Conservation (phyloP, 441 rosid species). For the Codiaeum variegatum region DNA sequence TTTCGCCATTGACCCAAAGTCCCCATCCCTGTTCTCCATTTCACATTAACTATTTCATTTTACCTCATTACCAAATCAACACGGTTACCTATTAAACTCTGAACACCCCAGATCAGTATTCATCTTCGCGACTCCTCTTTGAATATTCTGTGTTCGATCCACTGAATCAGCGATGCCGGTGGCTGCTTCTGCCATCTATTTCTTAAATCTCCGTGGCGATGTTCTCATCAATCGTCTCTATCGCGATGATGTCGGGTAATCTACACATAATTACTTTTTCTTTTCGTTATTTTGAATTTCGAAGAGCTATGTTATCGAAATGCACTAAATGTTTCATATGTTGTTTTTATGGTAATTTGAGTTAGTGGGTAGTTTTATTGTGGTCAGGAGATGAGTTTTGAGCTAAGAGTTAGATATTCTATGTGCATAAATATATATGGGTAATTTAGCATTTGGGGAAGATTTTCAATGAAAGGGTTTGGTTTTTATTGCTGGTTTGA, state of each 20-base stretch:
- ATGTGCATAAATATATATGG: not conserved
- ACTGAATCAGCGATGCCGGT: slow-evolving; percentile 82
- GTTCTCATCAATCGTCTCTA: slow-evolving; percentile 97
- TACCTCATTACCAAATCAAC: not conserved
- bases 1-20: too few species aligned
- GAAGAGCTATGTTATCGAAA: not conserved
- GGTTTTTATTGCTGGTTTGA: slow-evolving; percentile 6
- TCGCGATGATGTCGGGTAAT: slow-evolving; percentile 91
- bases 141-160: slow-evolving; percentile 20
- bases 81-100: not conserved
- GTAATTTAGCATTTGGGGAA: not conserved
- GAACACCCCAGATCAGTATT: slow-evolving; percentile 15
- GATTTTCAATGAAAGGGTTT: not conserved
- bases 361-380: not conserved
- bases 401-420: not conserved
- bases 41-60: not conserved
- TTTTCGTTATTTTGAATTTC: not conserved
- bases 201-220: slow-evolving; percentile 94
- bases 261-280: not conserved
- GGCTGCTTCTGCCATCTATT: slow-evolving; percentile 96
- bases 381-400: not conserved
- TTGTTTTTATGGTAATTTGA: not conserved
- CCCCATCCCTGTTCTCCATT: not conserved
- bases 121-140: not conserved
- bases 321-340: not conserved